Evolutionary conservation across 1,284 basidiomycete genomes (phyloP).

Genomic region (Trichosporon sp.): DNA sequence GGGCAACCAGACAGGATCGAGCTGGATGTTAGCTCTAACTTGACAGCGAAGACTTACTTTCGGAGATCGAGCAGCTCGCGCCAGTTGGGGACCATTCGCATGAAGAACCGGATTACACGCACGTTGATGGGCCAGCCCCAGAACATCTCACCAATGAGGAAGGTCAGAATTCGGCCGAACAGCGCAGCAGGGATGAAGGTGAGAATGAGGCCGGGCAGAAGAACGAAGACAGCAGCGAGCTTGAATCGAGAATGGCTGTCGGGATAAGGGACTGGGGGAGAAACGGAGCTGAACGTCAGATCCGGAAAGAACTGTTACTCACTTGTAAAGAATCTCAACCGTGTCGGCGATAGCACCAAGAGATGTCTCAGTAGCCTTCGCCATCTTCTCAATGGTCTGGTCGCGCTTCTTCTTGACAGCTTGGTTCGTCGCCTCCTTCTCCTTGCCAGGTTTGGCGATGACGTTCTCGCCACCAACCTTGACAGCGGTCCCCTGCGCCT

Average conservation of each 20-base stretch:
- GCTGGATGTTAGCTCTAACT: slow-evolving; percentile 31
- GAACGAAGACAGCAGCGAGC: slow-evolving; percentile 52
- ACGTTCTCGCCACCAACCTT: slow-evolving; percentile 34
- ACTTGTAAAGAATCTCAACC: slow-evolving; percentile 55
- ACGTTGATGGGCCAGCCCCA: slow-evolving; percentile 61
- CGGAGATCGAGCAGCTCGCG: slow-evolving; percentile 43
- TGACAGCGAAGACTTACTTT: not conserved
- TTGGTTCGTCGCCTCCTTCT: slow-evolving; percentile 18
- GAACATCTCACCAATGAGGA: slow-evolving; percentile 60
- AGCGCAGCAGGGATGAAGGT: slow-evolving; percentile 58
- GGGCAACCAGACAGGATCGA: slow-evolving; percentile 63
- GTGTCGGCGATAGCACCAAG: slow-evolving; percentile 55
- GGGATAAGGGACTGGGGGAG: slow-evolving; percentile 56
- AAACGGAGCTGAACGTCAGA: slow-evolving; percentile 37
- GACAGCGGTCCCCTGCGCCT: slow-evolving; percentile 47
- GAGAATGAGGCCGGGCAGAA: slow-evolving; percentile 54
- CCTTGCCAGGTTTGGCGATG: slow-evolving; percentile 1
- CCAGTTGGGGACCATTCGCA: slow-evolving; percentile 61
- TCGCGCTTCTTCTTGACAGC: slow-evolving; percentile 57
- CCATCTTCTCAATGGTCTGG: slow-evolving; percentile 53
- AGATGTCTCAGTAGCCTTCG: slow-evolving; percentile 54
- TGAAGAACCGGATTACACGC: slow-evolving; percentile 36
- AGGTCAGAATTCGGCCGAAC: slow-evolving; percentile 58
- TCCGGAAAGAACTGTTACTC: not conserved
- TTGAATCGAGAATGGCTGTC: slow-evolving; percentile 54